phyloP scores from a whole-genome alignment of 768 basidiomycete species.

The Neoboletus magnificus region DNA sequence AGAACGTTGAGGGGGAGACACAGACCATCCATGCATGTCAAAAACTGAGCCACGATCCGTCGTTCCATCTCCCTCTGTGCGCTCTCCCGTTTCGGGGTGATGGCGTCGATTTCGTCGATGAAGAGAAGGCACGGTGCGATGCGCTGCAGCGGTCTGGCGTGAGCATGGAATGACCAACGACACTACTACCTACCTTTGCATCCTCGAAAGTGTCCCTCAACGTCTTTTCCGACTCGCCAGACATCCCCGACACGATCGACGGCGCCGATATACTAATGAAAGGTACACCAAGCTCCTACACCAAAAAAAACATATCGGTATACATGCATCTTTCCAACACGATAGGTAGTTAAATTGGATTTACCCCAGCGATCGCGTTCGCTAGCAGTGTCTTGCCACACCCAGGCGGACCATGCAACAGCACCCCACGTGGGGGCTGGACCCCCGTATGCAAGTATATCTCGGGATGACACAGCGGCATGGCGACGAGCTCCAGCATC shows the following conservation, averaged over 20 bases:
- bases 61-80: slow-evolving; percentile 98
- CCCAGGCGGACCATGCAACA: slow-evolving; percentile 93
- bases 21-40: slow-evolving; percentile 98
- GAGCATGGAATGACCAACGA: not conserved
- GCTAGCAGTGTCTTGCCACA: slow-evolving; percentile 96
- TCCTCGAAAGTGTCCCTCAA: slow-evolving; percentile 96
- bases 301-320: not conserved
- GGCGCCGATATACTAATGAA: slow-evolving; percentile 96
- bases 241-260: slow-evolving; percentile 96
- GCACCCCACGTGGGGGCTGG: slow-evolving; percentile 85
- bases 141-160: slow-evolving; percentile 44
- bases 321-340: not conserved
- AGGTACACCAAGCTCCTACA: slow-evolving; percentile 84
- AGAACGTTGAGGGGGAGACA: not conserved
- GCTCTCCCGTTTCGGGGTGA: slow-evolving; percentile 96
- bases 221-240: slow-evolving; percentile 97
- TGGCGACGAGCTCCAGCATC: slow-evolving; percentile 92
- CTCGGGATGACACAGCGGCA: slow-evolving; percentile 94
- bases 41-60: slow-evolving; percentile 93
- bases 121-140: slow-evolving; percentile 92
- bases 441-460: slow-evolving; percentile 93
- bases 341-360: slow-evolving; percentile 21
- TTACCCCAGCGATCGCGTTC: slow-evolving; percentile 91
- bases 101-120: slow-evolving; percentile 97
- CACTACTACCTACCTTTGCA: slow-evolving; percentile 63